These are phyloP conservation scores for Pichia exigua DNA, from an alignment of 805 yeast species.

Conservation along the genomic window DNA sequence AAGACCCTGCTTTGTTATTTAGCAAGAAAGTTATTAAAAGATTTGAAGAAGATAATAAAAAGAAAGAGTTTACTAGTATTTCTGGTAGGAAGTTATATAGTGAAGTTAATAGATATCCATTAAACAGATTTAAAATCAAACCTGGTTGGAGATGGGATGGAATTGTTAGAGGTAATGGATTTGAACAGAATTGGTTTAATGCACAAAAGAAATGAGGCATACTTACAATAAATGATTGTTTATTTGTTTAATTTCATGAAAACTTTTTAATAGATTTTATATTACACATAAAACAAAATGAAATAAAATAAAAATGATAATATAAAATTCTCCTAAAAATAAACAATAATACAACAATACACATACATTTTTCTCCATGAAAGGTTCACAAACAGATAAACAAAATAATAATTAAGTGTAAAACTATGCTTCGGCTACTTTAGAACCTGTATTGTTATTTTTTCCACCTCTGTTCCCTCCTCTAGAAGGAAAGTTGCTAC, in stretches of 20 bases:
- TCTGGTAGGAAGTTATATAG: conserved; percentile 50
- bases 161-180: conserved; percentile 81
- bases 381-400: no score
- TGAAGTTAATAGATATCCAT: conserved; percentile 39
- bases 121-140: conserved; percentile 64
- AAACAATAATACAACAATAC: neutral
- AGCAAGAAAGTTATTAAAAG: conserved; percentile 21
- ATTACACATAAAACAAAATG: neutral
- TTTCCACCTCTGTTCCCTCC: neutral
- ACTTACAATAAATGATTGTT: neutral
- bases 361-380: no score
- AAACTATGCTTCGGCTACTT: neutral
- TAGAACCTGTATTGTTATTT: neutral
- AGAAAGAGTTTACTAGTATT: conserved; percentile 18
- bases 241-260: neutral
- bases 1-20: conserved; percentile 59
- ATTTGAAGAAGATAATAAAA: conserved; percentile 7
- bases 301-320: no score
- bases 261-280: neutral
- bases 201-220: neutral
- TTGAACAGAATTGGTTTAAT: conserved; percentile 56
- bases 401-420: no score
- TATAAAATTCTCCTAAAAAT: no score
- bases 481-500: neutral
- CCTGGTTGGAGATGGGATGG: conserved; percentile 94